phyloP scores from a whole-genome alignment of 2,329 filamentous ascomycete species.

The Penicillium verrucosum region DNA sequence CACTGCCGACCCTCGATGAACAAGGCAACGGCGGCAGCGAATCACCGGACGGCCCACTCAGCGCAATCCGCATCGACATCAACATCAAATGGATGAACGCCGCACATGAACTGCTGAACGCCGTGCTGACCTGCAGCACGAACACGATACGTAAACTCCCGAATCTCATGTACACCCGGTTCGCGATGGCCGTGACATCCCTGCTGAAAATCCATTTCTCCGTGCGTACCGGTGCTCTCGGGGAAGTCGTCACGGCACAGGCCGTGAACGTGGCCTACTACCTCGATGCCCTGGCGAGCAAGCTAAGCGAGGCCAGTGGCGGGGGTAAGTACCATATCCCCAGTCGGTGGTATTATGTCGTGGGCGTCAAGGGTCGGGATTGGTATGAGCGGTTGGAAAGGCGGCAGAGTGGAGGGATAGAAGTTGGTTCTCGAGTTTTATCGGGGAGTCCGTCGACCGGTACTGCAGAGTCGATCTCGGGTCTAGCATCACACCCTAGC shows the following conservation, averaged over 20 bases:
- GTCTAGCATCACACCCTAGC: background rate
- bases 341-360: conserved; percentile 32
- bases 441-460: conserved; percentile 17
- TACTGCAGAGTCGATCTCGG: conserved; percentile 5
- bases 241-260: conserved; percentile 31
- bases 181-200: conserved; percentile 32
- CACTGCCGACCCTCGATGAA: conserved; percentile 28
- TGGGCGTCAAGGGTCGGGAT: conserved; percentile 32
- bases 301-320: conserved; percentile 34
- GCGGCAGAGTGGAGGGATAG: conserved; percentile 14
- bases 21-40: conserved; percentile 9
- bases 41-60: conserved; percentile 19
- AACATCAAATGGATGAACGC: conserved; percentile 40
- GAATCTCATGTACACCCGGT: conserved; percentile 34
- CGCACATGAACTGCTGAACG: conserved; percentile 34
- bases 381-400: conserved; percentile 34
- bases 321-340: conserved; percentile 35
- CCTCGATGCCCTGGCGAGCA: conserved; percentile 29
- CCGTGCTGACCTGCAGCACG: conserved; percentile 32
- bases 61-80: conserved; percentile 36
- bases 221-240: conserved; percentile 29
- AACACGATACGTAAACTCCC: conserved; percentile 35
- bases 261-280: conserved; percentile 33
- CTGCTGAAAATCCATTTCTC: conserved; percentile 37
- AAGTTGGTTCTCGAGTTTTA: conserved; percentile 5